These are phyloP conservation scores for Ophiognomonia clavigignenti-juglandacearum DNA, from an alignment of 2,329 filamentous ascomycete species.

Conservation along the genomic window DNA sequence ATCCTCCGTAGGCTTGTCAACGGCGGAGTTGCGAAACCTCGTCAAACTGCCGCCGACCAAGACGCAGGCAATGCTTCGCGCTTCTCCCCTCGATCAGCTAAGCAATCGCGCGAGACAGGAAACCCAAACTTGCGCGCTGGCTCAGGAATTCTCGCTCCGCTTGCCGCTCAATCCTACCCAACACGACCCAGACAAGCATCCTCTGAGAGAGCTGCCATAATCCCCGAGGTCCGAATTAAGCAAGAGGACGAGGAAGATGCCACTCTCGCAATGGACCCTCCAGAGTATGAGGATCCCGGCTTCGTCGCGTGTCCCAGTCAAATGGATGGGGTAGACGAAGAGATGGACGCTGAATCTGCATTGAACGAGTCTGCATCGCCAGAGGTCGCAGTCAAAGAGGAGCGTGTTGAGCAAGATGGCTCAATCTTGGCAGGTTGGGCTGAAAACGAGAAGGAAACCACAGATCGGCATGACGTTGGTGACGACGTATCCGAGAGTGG, in stretches of 20 bases:
- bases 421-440: background rate
- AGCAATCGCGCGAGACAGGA: background rate
- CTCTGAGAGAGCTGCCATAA: background rate
- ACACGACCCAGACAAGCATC: background rate
- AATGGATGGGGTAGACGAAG: background rate
- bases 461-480: too few species aligned
- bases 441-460: background rate
- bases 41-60: background rate
- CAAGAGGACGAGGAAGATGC: constrained; percentile 4
- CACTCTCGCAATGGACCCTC: background rate
- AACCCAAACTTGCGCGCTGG: background rate
- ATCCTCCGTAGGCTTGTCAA: background rate
- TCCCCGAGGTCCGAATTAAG: constrained; percentile 1
- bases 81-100: background rate
- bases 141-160: background rate
- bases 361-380: background rate
- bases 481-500: too few species aligned
- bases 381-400: background rate
- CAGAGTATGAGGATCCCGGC: background rate
- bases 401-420: background rate
- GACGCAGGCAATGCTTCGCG: background rate
- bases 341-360: background rate
- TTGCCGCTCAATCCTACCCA: background rate
- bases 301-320: background rate
- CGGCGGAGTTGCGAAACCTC: constrained; percentile 7